phyloP scores from a whole-genome alignment of 148 eudicot species.

The Beta vulgaris region DNA sequence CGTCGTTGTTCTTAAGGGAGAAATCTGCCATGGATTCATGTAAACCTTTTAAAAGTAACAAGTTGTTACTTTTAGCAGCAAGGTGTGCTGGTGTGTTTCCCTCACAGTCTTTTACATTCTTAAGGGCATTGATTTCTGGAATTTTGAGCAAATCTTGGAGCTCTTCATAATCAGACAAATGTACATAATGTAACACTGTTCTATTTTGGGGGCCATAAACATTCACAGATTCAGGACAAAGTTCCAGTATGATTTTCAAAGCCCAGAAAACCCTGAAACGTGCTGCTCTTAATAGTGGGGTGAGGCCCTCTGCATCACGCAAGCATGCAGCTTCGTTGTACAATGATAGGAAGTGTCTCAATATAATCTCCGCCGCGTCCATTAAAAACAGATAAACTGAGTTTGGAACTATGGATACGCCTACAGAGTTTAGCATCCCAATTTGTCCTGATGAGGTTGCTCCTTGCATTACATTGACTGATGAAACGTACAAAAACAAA shows the following conservation, averaged over 20 bases:
- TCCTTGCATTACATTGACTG: too few relatives aligned
- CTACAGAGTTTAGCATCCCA: too few relatives aligned
- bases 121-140: background rate
- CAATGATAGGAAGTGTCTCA: background rate
- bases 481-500: too few relatives aligned
- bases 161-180: background rate
- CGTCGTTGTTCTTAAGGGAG: background rate
- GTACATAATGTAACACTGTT: background rate
- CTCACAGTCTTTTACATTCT: background rate
- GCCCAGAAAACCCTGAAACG: background rate
- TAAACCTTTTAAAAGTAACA: background rate
- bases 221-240: background rate
- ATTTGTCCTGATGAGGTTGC: too few relatives aligned
- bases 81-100: background rate
- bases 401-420: background rate
- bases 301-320: background rate
- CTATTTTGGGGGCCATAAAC: background rate
- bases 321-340: background rate
- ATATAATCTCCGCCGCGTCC: too few relatives aligned
- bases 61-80: background rate
- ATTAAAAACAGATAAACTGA: too few relatives aligned
- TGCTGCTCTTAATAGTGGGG: background rate
- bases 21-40: background rate
- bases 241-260: background rate
- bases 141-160: background rate